phyloP scores from a whole-genome alignment of 441 rosid genomes.

The Geranium incanum region DNA sequence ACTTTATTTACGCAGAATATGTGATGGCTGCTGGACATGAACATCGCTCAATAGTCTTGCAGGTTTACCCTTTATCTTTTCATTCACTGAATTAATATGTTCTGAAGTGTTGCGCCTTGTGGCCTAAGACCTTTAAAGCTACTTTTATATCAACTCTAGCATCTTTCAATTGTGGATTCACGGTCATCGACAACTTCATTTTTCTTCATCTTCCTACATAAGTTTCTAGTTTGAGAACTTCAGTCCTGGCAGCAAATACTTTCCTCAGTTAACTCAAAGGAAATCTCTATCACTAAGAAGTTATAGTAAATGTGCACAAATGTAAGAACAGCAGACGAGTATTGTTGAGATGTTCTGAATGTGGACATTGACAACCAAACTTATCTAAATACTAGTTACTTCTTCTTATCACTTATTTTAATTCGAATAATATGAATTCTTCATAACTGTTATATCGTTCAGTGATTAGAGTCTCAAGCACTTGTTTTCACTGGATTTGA shows the following conservation, averaged over 20 bases:
- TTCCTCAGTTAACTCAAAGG: not conserved
- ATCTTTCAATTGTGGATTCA: not conserved
- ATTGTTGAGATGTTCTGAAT: not conserved
- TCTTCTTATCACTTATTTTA: not conserved
- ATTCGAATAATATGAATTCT: not conserved
- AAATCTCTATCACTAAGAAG: not conserved
- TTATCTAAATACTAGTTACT: not conserved
- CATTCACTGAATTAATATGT: not conserved
- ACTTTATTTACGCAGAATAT: slow-evolving; percentile 95
- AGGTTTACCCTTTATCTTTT: slow-evolving; percentile 32
- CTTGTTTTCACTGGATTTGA: not conserved
- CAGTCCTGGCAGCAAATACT: slow-evolving; percentile 1
- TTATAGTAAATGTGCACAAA: not conserved
- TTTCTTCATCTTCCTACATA: slow-evolving; percentile 2
- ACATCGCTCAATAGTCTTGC: slow-evolving; percentile 98
- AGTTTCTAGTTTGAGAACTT: not conserved
- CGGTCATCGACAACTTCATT: not conserved
- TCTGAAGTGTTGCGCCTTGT: not conserved
- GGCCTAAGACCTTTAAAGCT: not conserved
- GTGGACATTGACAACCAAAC: not conserved
- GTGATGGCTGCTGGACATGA: slow-evolving; percentile 97
- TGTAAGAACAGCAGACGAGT: not conserved
- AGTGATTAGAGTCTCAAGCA: not conserved
- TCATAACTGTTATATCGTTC: not conserved
- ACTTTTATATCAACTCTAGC: not conserved